These are phyloP conservation scores for Datisca glomerata DNA, from an alignment of 306 rosid species.

Conservation along the genomic window DNA sequence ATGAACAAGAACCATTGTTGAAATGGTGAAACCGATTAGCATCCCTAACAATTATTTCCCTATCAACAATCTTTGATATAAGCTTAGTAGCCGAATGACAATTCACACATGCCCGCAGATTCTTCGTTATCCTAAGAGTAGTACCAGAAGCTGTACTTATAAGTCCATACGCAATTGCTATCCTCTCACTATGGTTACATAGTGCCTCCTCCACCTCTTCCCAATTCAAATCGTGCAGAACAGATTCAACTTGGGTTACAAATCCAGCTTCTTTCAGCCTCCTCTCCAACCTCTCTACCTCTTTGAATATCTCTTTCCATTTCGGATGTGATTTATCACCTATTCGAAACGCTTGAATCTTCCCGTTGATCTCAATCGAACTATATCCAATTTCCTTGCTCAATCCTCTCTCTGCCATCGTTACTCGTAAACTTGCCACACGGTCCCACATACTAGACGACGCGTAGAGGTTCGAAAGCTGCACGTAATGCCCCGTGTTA, in stretches of 20 bases:
- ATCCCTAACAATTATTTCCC: conserved; percentile 11
- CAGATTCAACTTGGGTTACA: conserved; percentile 7
- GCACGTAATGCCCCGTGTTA: conserved; percentile 13
- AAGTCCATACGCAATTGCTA: conserved; percentile 9
- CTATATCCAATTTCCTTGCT: conserved; percentile 13
- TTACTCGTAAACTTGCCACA: conserved; percentile 7
- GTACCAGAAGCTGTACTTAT: conserved; percentile 12
- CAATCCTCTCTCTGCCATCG: conserved; percentile 12
- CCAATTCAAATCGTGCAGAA: conserved; percentile 7
- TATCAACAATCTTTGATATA: conserved; percentile 8
- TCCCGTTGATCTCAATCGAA: conserved; percentile 11
- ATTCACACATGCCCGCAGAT: conserved; percentile 3
- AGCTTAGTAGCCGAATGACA: conserved; percentile 10
- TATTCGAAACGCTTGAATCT: conserved; percentile 1
- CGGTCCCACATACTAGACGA: conserved; percentile 7
- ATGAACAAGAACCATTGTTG: conserved; percentile 11
- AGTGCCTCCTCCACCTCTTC: conserved; percentile 11
- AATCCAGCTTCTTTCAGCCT: conserved; percentile 10
- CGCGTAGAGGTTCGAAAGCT: conserved; percentile 14
- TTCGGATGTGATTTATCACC: conserved; percentile 11
- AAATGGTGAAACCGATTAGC: conserved; percentile 9
- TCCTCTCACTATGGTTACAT: conserved; percentile 11
- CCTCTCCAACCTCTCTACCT: conserved; percentile 9
- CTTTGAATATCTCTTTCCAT: conserved; percentile 7
- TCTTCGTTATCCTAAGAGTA: conserved; percentile 9